Conservation (phyloP, 2,329 filamentous ascomycete species). For the Myriosclerotinia scirpicola region DNA sequence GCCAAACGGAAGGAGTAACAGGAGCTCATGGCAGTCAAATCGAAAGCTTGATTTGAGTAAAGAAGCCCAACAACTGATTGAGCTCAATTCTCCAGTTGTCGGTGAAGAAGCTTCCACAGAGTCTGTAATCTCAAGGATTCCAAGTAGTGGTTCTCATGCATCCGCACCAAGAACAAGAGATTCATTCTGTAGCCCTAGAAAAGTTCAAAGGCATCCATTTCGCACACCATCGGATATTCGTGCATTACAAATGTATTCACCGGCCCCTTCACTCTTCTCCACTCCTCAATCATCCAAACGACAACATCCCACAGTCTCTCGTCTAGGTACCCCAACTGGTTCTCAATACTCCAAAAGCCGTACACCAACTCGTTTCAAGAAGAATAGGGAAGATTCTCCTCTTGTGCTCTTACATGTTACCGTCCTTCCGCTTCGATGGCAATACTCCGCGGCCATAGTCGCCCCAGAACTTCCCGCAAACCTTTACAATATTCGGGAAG, state of each 20-base stretch:
- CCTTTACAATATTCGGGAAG: conserved; percentile 55
- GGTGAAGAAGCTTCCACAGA: conserved; percentile 40
- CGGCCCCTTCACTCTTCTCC: conserved; percentile 56
- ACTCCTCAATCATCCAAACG: conserved; percentile 57
- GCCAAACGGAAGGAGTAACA: not conserved
- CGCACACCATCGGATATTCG: conserved; percentile 68
- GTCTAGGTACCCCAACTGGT: conserved; percentile 54
- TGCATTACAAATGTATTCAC: conserved; percentile 71
- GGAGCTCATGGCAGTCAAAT: conserved; percentile 17
- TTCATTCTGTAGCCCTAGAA: conserved; percentile 47
- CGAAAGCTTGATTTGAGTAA: conserved; percentile 12
- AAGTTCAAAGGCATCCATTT: conserved; percentile 63
- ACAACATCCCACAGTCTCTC: conserved; percentile 50
- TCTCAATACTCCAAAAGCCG: conserved; percentile 33
- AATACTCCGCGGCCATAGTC: conserved; percentile 59
- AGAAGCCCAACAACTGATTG: conserved; percentile 31
- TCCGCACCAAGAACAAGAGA: conserved; percentile 41
- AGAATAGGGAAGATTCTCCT: conserved; percentile 57
- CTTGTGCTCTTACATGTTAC: conserved; percentile 78
- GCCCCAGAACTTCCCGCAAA: conserved; percentile 47
- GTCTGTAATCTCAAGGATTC: conserved; percentile 48
- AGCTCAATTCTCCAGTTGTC: conserved; percentile 34
- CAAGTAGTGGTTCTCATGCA: conserved; percentile 37
- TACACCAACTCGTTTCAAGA: conserved; percentile 60
- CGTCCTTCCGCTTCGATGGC: conserved; percentile 67